Conservation (phyloP, 2,329 filamentous ascomycete species). For the Cadophora malorum region DNA sequence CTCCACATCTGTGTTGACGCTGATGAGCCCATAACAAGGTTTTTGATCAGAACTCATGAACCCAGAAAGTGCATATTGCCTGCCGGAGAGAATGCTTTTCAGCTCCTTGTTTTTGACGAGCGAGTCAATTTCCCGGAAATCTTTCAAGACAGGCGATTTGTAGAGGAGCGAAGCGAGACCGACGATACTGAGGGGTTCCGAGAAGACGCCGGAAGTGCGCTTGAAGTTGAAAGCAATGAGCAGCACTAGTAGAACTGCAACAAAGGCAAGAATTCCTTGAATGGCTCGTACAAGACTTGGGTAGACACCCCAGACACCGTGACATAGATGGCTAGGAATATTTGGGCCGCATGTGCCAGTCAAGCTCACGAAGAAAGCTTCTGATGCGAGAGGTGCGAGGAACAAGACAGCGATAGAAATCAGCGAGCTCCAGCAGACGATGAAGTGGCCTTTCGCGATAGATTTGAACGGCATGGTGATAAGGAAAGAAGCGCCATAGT, state of each 20-base stretch:
- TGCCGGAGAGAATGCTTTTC: slow-evolving; percentile 21
- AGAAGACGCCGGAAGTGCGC: slow-evolving; percentile 36
- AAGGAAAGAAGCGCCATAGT: slow-evolving; percentile 29
- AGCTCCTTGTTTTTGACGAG: slow-evolving; percentile 22
- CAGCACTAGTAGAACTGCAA: slow-evolving; percentile 32
- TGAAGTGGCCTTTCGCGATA: slow-evolving; percentile 28
- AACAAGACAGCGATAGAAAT: slow-evolving; percentile 29
- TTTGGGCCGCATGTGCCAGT: slow-evolving; percentile 27
- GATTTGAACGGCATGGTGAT: slow-evolving; percentile 32
- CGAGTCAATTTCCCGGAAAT: slow-evolving; percentile 33
- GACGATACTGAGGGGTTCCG: slow-evolving; percentile 39
- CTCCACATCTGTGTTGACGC: slow-evolving; percentile 28
- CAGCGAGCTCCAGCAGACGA: slow-evolving; percentile 31
- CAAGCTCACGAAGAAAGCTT: slow-evolving; percentile 32
- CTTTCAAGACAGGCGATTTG: slow-evolving; percentile 34
- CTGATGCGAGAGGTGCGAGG: slow-evolving; percentile 32
- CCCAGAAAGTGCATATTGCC: slow-evolving; percentile 22
- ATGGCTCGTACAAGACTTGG: slow-evolving; percentile 33
- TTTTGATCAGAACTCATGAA: slow-evolving; percentile 24
- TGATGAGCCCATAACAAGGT: slow-evolving; percentile 29
- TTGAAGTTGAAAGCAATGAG: slow-evolving; percentile 30
- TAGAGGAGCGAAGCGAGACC: slow-evolving; percentile 36
- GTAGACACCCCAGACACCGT: slow-evolving; percentile 33
- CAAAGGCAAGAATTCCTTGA: slow-evolving; percentile 37
- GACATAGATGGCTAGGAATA: slow-evolving; percentile 12